These are phyloP conservation scores for Cornus florida DNA, from an alignment of 148 eudicot species.

Conservation along the genomic window DNA sequence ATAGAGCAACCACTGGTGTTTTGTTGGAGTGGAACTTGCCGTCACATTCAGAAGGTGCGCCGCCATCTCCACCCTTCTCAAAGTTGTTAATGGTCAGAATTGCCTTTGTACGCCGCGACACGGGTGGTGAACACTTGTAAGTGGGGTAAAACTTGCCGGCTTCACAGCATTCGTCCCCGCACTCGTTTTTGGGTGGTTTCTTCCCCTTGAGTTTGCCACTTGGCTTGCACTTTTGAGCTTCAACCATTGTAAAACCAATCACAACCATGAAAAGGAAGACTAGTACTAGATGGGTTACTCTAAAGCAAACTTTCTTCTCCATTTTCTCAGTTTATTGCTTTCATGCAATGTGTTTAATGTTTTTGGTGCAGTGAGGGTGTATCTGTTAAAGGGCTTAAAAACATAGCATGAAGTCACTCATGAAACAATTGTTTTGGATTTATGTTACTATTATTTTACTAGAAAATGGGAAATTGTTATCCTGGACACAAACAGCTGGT, in stretches of 20 bases:
- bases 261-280: too few species aligned
- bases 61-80: constrained; percentile 9
- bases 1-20: constrained; percentile 1
- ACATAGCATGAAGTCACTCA: too few species aligned
- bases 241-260: neutral
- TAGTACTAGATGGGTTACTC: too few species aligned
- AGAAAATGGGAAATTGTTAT: too few species aligned
- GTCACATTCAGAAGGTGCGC: neutral
- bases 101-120: neutral
- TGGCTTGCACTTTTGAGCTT: neutral
- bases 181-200: neutral
- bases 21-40: neutral
- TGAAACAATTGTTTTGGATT: too few species aligned
- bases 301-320: too few species aligned
- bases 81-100: neutral
- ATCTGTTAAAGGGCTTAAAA: too few species aligned
- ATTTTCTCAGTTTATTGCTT: too few species aligned
- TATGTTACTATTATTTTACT: too few species aligned
- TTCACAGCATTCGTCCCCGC: neutral
- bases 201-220: constrained; percentile 7
- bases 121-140: constrained; percentile 4
- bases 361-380: too few species aligned
- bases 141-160: neutral
- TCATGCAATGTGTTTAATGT: too few species aligned
- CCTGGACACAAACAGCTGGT: too few species aligned